These are phyloP conservation scores for Biscogniauxia marginata DNA, from an alignment of 2,329 filamentous ascomycete species.

Conservation along the genomic window DNA sequence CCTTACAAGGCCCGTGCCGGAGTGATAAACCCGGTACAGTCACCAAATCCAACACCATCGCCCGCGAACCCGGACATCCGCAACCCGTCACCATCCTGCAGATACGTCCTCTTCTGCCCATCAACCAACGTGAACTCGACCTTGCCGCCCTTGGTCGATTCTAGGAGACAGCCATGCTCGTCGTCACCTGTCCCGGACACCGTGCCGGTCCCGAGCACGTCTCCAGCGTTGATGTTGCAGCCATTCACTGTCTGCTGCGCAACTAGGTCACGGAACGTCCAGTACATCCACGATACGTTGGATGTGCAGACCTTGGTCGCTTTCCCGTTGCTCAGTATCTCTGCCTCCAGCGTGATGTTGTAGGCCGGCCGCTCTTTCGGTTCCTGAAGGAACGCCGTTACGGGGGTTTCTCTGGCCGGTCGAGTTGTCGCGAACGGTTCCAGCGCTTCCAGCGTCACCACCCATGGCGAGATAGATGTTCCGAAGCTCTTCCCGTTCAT, in stretches of 20 bases:
- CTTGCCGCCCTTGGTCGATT: conserved; percentile 38
- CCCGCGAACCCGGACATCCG: conserved; percentile 38
- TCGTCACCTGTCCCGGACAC: conserved; percentile 36
- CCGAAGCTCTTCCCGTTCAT: conserved; percentile 61
- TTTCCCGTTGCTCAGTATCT: conserved; percentile 11
- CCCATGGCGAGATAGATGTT: conserved; percentile 61
- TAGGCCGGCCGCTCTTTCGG: conserved; percentile 35
- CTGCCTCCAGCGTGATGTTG: conserved; percentile 26
- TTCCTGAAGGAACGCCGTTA: conserved; percentile 35
- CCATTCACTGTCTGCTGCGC: conserved; percentile 38
- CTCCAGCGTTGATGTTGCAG: conserved; percentile 38
- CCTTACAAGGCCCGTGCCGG: conserved; percentile 13
- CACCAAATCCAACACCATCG: conserved; percentile 42
- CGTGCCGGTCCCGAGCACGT: conserved; percentile 43
- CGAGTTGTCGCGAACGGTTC: conserved; percentile 52
- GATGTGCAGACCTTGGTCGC: conserved; percentile 30
- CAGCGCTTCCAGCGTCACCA: conserved; percentile 60
- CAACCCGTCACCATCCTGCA: conserved; percentile 42
- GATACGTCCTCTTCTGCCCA: conserved; percentile 34
- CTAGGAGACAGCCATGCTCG: conserved; percentile 40
- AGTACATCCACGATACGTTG: conserved; percentile 36
- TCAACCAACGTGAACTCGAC: conserved; percentile 27
- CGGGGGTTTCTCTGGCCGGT: conserved; percentile 20
- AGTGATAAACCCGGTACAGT: conserved; percentile 28
- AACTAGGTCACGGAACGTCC: conserved; percentile 38